These are phyloP conservation scores for Lippia alba DNA, from an alignment of 305 asterid species.

Conservation along the genomic window DNA sequence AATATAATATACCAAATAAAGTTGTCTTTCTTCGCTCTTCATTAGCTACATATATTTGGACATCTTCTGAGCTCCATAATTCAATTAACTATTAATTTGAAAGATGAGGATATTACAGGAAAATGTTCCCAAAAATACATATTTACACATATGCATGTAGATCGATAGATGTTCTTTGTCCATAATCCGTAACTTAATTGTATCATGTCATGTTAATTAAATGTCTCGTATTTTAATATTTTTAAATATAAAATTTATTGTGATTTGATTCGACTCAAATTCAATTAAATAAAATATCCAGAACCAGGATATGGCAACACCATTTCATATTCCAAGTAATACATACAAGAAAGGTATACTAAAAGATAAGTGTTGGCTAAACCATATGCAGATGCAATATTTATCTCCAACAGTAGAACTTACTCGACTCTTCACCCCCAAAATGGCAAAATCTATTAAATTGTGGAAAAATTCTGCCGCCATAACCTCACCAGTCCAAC, in stretches of 20 bases:
- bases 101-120: neutral
- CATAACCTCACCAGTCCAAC: neutral
- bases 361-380: neutral
- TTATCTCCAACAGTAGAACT: neutral
- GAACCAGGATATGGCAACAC: neutral
- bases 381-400: conserved; percentile 12
- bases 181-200: too few species aligned
- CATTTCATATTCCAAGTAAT: neutral
- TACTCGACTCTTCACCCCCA: conserved; percentile 4
- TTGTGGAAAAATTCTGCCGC: neutral
- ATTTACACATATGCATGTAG: too few species aligned
- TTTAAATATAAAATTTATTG: too few species aligned
- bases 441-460: neutral
- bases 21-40: too few species aligned
- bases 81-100: neutral
- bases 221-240: too few species aligned
- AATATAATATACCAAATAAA: too few species aligned
- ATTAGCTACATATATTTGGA: too few species aligned
- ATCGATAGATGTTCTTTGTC: too few species aligned
- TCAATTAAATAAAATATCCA: neutral
- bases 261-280: too few species aligned
- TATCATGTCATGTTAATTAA: too few species aligned
- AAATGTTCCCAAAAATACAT: too few species aligned
- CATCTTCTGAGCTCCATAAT: too few species aligned
- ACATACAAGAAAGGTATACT: neutral